Evolutionary conservation across 768 basidiomycete genomes (phyloP), one percentile per base, ranked within the genome.

Genomic region (Tricholomella constricta): DNA sequence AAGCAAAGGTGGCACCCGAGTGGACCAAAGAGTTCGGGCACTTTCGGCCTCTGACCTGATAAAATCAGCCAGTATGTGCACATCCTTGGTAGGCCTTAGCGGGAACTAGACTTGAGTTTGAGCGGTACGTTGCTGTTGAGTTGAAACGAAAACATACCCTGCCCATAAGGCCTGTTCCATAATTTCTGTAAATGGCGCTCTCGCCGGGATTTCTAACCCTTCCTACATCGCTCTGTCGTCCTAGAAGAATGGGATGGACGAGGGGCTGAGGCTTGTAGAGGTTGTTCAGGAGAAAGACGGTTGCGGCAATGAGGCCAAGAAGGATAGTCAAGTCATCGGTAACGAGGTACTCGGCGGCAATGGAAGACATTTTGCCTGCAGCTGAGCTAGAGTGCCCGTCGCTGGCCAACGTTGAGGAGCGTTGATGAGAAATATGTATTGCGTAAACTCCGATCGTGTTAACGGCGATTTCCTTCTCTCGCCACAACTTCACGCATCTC

Each of bases 191-290:
- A 14, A 94, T 76, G 0, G 92, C 91, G 61, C 91, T 94, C 72
- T 95, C 89, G 7, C 81, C 78, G 11, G 88, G 79, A 63, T 91
- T 86, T 48, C 94, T 77, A 3, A 94, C 91, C 45, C 86, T 79
- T 11, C 85, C 86, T 23, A 88, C 88, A 67, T 97, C 95, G 61
- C 91, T 92, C 77, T 98, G 94, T 45, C 93, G 77, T 6, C 94
- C 94, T 1, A 98, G 80, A 8, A 96, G 78, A 59, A 98, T 89
- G n/a, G 94, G 94, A 63, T 97, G 94, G 0, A 95, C 93, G 37
- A 95, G 81, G 2, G 88, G 86, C 60, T 89, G 88, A 3, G 88
- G 89, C 60, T 81, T 89, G 72, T 91, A 89, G 55, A 90, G 72
- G 65, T 84, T 91, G 63, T 85, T 85, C 38, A 91, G 74, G 27